Base-by-base conservation (phyloP, 2,329 filamentous ascomycete species). In the Cladophialophora exuberans region DNA sequence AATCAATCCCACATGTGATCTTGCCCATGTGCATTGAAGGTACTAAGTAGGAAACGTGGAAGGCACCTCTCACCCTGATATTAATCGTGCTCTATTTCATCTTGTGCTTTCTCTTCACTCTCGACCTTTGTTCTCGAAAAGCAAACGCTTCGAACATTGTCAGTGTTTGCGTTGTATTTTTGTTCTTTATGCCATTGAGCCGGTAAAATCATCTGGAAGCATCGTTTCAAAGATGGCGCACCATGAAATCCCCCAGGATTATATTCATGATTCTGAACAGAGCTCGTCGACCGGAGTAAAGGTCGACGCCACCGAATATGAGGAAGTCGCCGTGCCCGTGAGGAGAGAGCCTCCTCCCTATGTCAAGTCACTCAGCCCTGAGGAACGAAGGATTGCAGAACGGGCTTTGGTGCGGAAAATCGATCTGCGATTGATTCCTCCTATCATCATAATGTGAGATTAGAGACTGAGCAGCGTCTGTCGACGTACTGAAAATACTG, bases 381-480 rank as follows among this genome's bases (percentile, higher is more conserved):
- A 79, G 35, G 78, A 83, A 56, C 80, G 84, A 10, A 65, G 67
- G 0, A 66, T 67, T 11, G 73, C 82, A 1, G 86, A 90, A 67
- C 76, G 72, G 54, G 78, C 75, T 30, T 72, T 92, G 64, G 80
- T 84, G 69, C 80, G 84, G 62, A 91, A 90, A 73, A 84, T 91
- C 51, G 88, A 91, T 66, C 64, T 79, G 17, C 79, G 87, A 47
- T 56, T 90, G 69, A 74, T 90, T 63, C 86, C 86, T 0, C 84
- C 85, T 71, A 75, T 90, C 54, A 82, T 90, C 43, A 69, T 90
- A 61, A 88, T 90, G 74, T 90, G n/a, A n/a, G n/a, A n/a, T n/a
- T n/a, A n/a, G n/a, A n/a, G n/a, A n/a, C n/a, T n/a, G n/a, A n/a
- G n/a, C n/a, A n/a, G n/a, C n/a, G n/a, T n/a, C n/a, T n/a, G n/a